Percentiles rank a stretch among this genome's conserved stretches.
Evolutionary conservation across 1,284 basidiomycete genomes (phyloP).

Genomic region (Microbotryomycetes sp.): DNA sequence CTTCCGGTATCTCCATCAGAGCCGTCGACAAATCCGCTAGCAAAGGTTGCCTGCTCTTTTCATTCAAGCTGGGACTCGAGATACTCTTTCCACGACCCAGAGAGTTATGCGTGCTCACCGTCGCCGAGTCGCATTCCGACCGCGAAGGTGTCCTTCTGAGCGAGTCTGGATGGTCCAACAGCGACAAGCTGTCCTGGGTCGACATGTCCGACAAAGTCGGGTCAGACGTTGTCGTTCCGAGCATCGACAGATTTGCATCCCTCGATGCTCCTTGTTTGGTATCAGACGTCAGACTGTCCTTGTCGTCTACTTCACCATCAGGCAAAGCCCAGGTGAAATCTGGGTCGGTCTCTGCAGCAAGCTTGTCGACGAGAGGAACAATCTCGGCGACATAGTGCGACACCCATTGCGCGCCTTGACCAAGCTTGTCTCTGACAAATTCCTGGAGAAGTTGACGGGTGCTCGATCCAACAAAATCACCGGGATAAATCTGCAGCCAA

Average conservation of each 20-base stretch:
- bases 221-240: neutral
- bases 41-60: neutral
- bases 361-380: slow-evolving; percentile 25
- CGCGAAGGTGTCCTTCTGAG: neutral
- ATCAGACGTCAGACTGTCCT: neutral
- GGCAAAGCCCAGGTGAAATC: slow-evolving; percentile 36
- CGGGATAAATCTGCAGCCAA: slow-evolving; percentile 37
- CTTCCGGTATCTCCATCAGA: slow-evolving; percentile 26
- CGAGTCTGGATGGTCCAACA: neutral
- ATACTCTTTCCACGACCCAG: neutral
- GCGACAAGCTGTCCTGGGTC: neutral
- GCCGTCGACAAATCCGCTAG: slow-evolving; percentile 18
- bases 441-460: slow-evolving; percentile 19
- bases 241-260: neutral
- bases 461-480: slow-evolving; percentile 31
- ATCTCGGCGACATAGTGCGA: slow-evolving; percentile 37
- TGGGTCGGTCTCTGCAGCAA: slow-evolving; percentile 23
- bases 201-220: neutral
- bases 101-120: neutral
- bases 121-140: neutral
- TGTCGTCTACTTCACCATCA: slow-evolving; percentile 11
- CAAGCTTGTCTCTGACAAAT: slow-evolving; percentile 29
- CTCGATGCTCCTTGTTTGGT: neutral
- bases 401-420: slow-evolving; percentile 31
- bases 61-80: neutral